Conservation (phyloP, 2,329 filamentous ascomycete genomes). For the Trichoderma brevicompactum region DNA sequence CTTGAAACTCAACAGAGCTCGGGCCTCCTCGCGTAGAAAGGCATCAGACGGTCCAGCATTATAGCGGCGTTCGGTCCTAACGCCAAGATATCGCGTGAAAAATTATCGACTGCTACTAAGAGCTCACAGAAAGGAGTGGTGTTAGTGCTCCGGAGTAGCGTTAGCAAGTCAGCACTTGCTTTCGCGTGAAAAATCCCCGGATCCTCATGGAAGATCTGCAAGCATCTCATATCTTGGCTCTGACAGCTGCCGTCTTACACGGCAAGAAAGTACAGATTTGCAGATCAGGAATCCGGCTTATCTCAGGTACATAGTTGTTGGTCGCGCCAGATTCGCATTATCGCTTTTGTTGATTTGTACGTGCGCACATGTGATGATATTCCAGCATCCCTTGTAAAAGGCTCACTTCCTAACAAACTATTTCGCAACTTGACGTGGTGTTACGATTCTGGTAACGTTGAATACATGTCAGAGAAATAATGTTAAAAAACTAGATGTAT, state of each 20-base stretch:
- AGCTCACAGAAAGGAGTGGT: neutral
- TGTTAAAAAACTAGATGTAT: no score
- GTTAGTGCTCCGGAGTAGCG: neutral
- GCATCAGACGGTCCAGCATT: neutral
- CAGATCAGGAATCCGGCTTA: neutral
- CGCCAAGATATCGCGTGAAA: constrained; percentile 17
- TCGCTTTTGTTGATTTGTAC: no score
- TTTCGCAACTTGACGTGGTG: no score
- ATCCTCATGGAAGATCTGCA: neutral
- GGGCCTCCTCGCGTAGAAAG: neutral
- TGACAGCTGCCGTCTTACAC: neutral
- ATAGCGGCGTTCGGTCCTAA: neutral
- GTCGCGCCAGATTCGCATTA: no score
- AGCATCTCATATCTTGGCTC: neutral
- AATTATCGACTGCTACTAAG: neutral
- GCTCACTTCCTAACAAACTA: no score
- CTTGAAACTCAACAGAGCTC: constrained; percentile 17
- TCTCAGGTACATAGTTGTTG: no score
- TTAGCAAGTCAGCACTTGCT: neutral
- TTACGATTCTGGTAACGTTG: no score
- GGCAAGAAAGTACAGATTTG: no score
- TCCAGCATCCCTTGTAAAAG: no score
- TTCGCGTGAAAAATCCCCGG: neutral
- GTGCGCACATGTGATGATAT: no score
- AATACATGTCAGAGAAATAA: no score